Percentiles rank a stretch among this genome's conserved stretches.
Conservation (phyloP, 495 filamentous ascomycete genomes). For the Neurospora terricola region DNA sequence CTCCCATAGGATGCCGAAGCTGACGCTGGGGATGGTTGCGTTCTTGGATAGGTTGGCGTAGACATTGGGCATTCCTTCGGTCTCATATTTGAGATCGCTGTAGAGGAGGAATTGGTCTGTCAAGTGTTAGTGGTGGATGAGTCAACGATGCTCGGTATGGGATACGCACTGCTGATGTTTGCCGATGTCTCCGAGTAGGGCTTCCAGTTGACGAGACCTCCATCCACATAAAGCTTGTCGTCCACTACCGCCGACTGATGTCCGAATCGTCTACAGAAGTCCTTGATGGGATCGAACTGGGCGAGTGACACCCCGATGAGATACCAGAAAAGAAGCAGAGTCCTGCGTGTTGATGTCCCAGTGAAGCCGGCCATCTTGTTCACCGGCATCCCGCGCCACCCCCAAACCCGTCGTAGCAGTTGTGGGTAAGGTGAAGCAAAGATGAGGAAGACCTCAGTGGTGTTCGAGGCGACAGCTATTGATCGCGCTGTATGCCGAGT, state of each 20-base stretch:
- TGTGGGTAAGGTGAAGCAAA: neutral
- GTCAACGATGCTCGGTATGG: neutral
- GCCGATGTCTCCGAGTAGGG: conserved; percentile 31
- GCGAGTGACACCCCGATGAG: neutral
- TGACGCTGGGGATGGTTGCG: conserved; percentile 30
- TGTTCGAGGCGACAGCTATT: neutral
- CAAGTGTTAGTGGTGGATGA: neutral
- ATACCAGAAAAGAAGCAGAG: neutral
- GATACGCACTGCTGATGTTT: conserved; percentile 38
- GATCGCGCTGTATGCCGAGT: neutral
- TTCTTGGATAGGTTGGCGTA: conserved; percentile 42
- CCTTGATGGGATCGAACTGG: conserved; percentile 30
- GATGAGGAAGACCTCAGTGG: neutral
- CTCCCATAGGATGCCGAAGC: conserved; percentile 40
- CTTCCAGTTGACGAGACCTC: conserved; percentile 40
- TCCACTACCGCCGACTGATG: conserved; percentile 44
- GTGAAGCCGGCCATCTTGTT: neutral
- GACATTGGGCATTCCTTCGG: conserved; percentile 38
- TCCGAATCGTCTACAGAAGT: conserved; percentile 42
- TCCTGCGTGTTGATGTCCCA: neutral
- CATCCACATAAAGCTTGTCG: conserved; percentile 42
- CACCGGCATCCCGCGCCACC: neutral
- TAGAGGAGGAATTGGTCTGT: conserved; percentile 37
- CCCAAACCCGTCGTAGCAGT: neutral
- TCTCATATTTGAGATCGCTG: conserved; percentile 35